Conservation (phyloP, 2,329 filamentous ascomycete species). For the Sphaerulina musiva region DNA sequence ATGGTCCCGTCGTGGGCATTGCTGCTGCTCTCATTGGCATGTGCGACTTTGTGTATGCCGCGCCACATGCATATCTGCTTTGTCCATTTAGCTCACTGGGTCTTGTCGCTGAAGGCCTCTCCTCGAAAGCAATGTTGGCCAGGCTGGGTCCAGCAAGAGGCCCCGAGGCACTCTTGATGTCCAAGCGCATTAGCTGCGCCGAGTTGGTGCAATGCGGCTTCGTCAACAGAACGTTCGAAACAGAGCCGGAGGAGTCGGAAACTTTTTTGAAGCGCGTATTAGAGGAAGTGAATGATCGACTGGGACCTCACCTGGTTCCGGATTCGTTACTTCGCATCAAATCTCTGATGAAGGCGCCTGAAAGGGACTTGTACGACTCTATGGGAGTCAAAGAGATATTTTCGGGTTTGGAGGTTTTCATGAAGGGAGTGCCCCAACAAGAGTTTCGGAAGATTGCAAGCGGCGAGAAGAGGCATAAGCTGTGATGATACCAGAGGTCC, state of each 20-base stretch:
- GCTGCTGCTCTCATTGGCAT: conserved; percentile 75
- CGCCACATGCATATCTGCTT: conserved; percentile 74
- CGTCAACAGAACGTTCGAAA: conserved; percentile 73
- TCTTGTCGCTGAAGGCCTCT: conserved; percentile 81
- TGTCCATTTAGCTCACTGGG: conserved; percentile 88
- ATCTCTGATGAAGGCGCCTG: conserved; percentile 67
- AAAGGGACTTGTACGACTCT: conserved; percentile 63
- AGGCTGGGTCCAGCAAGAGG: conserved; percentile 73
- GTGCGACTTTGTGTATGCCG: conserved; percentile 87
- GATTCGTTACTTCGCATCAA: conserved; percentile 80
- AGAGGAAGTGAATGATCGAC: conserved; percentile 68
- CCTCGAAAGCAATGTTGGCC: conserved; percentile 70
- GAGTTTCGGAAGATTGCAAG: conserved; percentile 80
- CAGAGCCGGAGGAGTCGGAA: conserved; percentile 53
- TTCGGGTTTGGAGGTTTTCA: conserved; percentile 73
- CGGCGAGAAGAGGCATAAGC: conserved; percentile 90
- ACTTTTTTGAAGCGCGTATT: conserved; percentile 68
- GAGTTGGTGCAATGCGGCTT: conserved; percentile 73
- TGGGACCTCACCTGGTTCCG: conserved; percentile 73
- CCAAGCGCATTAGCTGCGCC: conserved; percentile 63
- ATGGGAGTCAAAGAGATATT: conserved; percentile 83
- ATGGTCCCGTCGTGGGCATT: conserved; percentile 84
- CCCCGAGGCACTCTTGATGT: conserved; percentile 91
- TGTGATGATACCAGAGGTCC: conserved; percentile 43
- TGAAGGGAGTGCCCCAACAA: conserved; percentile 72